These are phyloP conservation scores for Eutrema salsugineum DNA, from an alignment of 441 rosid species.

Conservation along the genomic window DNA sequence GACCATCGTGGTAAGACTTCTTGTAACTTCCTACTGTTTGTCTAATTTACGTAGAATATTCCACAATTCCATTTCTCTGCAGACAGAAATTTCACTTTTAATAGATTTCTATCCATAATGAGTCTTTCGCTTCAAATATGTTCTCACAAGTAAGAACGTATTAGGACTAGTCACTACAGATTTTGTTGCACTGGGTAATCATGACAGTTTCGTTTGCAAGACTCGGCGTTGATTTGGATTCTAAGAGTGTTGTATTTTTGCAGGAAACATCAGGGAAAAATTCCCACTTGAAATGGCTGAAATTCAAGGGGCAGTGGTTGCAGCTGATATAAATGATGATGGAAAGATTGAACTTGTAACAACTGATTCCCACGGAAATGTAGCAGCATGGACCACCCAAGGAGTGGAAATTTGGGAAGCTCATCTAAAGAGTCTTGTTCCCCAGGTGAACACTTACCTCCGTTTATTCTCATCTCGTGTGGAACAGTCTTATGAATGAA, in stretches of 20 bases:
- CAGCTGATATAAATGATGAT: conserved; percentile 99
- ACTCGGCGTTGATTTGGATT: conserved; percentile 24
- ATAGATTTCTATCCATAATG: not conserved
- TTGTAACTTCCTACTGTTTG: not conserved
- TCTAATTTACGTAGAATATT: not conserved
- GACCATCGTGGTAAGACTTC: conserved; percentile 85
- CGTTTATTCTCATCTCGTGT: not conserved
- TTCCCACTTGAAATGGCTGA: conserved; percentile 99
- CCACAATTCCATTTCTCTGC: not conserved
- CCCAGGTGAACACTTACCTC: conserved; percentile 55
- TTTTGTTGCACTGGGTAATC: conserved; percentile 8
- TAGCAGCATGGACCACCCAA: conserved; percentile 98
- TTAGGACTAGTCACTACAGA: not conserved
- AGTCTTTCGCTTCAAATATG: not conserved
- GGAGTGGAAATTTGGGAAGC: conserved; percentile 91
- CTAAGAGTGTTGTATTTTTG: conserved; percentile 25
- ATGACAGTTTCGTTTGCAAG: conserved; percentile 1
- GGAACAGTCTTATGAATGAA: conserved; percentile 3
- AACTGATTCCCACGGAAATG: conserved; percentile 95
- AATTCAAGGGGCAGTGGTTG: conserved; percentile 95
- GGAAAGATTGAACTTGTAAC: conserved; percentile 98
- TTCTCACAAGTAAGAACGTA: not conserved
- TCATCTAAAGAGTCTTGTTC: conserved; percentile 89
- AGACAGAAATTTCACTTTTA: not conserved
- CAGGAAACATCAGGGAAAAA: conserved; percentile 80